Base-by-base conservation (phyloP, 2,329 filamentous ascomycete genomes). In the Graphilbum ipis-grandicollis region DNA sequence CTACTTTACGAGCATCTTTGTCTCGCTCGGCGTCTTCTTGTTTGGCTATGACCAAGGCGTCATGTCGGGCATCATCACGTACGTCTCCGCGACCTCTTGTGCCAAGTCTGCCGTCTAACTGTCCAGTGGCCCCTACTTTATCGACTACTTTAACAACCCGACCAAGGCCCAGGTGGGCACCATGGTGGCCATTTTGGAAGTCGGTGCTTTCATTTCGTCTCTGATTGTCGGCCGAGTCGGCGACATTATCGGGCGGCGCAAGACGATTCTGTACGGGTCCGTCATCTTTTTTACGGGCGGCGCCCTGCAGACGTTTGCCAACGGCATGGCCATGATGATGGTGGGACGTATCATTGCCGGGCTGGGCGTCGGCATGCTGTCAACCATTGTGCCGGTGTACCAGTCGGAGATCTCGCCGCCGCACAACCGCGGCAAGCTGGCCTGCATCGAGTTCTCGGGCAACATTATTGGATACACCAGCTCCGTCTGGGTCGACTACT, bases 401-500 rank as follows among this genome's bases (percentile, higher is more conserved):
- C 85, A 93, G 53, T 88, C 85, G 32, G 86, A 93, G 54, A 93
- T 93, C 50, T 94, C 88, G 31, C 90, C 90, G 34, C 85, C 90
- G 5, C 90, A 98, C 52, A 96, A 93, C 56, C 72, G 90, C 49
- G 90, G 90, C 44, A 92, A 90, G 59, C 68, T 98, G 43, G 90
- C 88, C 19, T 96, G 90, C 56, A 96, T 98, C 46, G 90, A 98
- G 56, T 98, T 96, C 52, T 88, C 88, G 0, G 90, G 90, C 37
- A 98, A 98, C 57, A 93, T 98, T 44, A 78, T 83, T 42, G 90
- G 90, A 23, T 98, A 98, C 54, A 79, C 88, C 38, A 85, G 84
- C 37, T 96, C 88, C 48, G 88, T 96, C 18, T 98, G 90, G 90
- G 88, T 96, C 21, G 90, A 98, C 56, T 98, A 96, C 58, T 88